A percentile compares a stretch with the other conserved stretches of the same genome.
Conservation (phyloP, 2,329 filamentous ascomycete species). For the Mariannaea elegans region DNA sequence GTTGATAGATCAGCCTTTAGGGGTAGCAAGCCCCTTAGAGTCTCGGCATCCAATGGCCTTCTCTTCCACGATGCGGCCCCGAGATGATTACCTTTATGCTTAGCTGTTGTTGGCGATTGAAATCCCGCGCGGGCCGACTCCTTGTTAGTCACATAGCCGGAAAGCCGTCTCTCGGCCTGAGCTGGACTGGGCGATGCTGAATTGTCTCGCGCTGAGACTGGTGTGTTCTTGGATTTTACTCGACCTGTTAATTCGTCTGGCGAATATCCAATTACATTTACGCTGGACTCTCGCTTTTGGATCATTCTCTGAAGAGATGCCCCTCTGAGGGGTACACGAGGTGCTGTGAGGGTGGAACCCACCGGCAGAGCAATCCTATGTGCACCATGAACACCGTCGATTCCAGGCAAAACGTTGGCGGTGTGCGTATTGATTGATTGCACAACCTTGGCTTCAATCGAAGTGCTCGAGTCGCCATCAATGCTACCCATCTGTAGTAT, state of each 20-base stretch:
- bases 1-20: constrained; percentile 27
- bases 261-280: background rate
- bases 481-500: constrained; percentile 46
- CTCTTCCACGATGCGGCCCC: constrained; percentile 29
- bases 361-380: background rate
- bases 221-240: constrained; percentile 11
- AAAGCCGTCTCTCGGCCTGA: background rate
- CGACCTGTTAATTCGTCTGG: constrained; percentile 11
- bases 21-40: constrained; percentile 31
- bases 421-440: background rate
- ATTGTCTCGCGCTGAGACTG: background rate
- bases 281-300: background rate
- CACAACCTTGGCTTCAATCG: background rate
- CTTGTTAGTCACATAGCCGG: background rate
- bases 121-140: constrained; percentile 1
- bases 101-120: constrained; percentile 9
- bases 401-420: background rate
- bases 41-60: constrained; percentile 34
- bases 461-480: constrained; percentile 17
- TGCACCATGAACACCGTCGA: constrained; percentile 2
- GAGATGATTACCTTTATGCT: constrained; percentile 13
- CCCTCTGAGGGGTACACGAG: constrained; percentile 32
- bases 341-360: constrained; percentile 9
- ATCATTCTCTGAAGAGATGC: constrained; percentile 32
- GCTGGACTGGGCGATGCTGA: background rate